phyloP scores from a whole-genome alignment of 495 filamentous ascomycete genomes.

The Daldinia childiae region DNA sequence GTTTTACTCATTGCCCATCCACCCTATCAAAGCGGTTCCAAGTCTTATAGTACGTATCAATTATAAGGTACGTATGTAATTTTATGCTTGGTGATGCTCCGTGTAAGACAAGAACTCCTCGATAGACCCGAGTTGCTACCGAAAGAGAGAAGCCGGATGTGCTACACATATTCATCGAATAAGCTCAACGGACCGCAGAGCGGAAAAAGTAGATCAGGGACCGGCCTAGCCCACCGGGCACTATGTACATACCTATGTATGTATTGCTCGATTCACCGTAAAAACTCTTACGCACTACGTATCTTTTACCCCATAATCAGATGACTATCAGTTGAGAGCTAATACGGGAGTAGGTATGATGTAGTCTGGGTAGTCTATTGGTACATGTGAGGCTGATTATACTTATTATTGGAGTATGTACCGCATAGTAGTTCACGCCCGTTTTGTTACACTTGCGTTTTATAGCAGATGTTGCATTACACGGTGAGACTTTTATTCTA shows the following conservation, averaged over 20 bases:
- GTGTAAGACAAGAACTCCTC: not conserved
- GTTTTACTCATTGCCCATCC: not conserved
- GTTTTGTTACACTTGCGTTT: not conserved
- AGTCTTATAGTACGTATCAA: conserved; percentile 10
- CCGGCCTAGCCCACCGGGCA: not conserved
- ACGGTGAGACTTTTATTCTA: not conserved
- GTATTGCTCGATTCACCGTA: conserved; percentile 3
- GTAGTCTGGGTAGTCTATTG: conserved; percentile 8
- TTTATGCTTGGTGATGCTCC: conserved; percentile 8
- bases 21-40: conserved; percentile 20
- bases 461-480: not conserved
- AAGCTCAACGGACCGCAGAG: conserved; percentile 3
- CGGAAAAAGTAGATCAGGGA: conserved; percentile 6
- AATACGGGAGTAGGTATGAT: conserved; percentile 25
- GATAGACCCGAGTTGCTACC: conserved; percentile 18
- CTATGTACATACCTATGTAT: not conserved
- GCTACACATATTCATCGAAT: not conserved
- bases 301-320: conserved; percentile 16
- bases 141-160: conserved; percentile 10
- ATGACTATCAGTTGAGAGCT: conserved; percentile 19
- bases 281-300: conserved; percentile 30
- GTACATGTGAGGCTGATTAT: conserved; percentile 35
- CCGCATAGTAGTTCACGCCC: not conserved
- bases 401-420: conserved; percentile 1
- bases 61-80: not conserved